Evolutionary conservation across 1,284 basidiomycete genomes (phyloP), one percentile per base, ranked within the genome.

Genomic region (Butyriboletus appendiculatus): DNA sequence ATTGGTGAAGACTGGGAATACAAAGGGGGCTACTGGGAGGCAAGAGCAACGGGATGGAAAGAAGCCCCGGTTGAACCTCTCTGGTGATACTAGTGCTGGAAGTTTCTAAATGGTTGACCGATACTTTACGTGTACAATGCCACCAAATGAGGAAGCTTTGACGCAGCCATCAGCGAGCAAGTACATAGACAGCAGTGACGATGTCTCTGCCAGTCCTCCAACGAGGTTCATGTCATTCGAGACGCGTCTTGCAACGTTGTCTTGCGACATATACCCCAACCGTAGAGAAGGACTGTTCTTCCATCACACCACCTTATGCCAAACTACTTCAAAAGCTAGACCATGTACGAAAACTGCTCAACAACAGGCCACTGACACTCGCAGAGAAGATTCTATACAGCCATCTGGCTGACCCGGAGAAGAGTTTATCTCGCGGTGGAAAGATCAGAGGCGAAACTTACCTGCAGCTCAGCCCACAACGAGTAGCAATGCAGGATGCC

Each of bases 401-500:
- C 63, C 97, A 99, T 75, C 76, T 99, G 50, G 74, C 85, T 61
- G 85, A 96, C 60, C 93, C 94, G 9, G 83, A 88, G 59, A 84
- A 85, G 62, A 86, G 78, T 53, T 75, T 97, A 33, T 81, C 81
- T 18, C 79, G 82, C 48, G 84, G 84, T 46, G 84, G 85, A 22
- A 81, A 76, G 53, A 81, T 94, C 40, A 80, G 96, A 62, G 96
- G 96, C 37, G 87, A 96, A 72, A 81, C 86, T 26, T 98, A 99
- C 74, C 79, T 98, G 50, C 95, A 95, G 73, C 82, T 99, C 40
- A 81, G 78, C 56, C 95, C 96, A 7, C 92, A 98, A 73, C 80
- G 97, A 59, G 95, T 99, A 24, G 97, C 97, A 33, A 98, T 99
- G 94, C 97, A 99, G 73, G 95, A 98, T 75, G 97, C 97, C 41